These are phyloP conservation scores for Citrullus colocynthis DNA, from an alignment of 306 rosid genomes.

Conservation along the genomic window DNA sequence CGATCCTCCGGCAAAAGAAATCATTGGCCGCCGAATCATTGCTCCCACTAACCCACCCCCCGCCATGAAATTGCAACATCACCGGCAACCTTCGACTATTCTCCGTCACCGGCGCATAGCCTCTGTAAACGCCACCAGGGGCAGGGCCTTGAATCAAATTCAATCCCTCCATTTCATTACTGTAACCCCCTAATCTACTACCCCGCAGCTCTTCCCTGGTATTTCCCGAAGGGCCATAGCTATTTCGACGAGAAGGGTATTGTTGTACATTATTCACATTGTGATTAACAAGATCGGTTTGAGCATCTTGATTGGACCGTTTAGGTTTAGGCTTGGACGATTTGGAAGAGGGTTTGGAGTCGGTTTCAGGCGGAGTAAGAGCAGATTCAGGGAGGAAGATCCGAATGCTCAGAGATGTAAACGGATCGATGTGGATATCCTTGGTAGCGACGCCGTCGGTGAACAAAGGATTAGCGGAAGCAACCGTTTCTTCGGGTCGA, in stretches of 20 bases:
- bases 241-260: slow-evolving; percentile 28
- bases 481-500: slow-evolving; percentile 67
- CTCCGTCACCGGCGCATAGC: slow-evolving; percentile 45
- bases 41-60: slow-evolving; percentile 99
- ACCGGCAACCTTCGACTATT: slow-evolving; percentile 51
- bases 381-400: slow-evolving; percentile 93
- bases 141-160: slow-evolving; percentile 31
- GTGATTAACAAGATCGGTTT: slow-evolving; percentile 8
- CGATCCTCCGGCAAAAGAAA: slow-evolving; percentile 62
- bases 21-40: slow-evolving; percentile 72
- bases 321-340: slow-evolving; percentile 17
- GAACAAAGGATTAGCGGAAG: slow-evolving; percentile 62
- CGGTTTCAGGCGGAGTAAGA: slow-evolving; percentile 43
- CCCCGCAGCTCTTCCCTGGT: slow-evolving; percentile 25
- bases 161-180: slow-evolving; percentile 37
- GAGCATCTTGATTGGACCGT: slow-evolving; percentile 22
- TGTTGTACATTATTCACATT: not conserved
- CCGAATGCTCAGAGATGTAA: slow-evolving; percentile 65
- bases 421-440: slow-evolving; percentile 78
- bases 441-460: slow-evolving; percentile 88
- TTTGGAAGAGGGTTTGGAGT: slow-evolving; percentile 25
- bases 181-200: slow-evolving; percentile 28
- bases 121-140: slow-evolving; percentile 37
- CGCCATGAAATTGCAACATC: slow-evolving; percentile 88
- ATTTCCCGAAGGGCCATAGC: slow-evolving; percentile 27